These are phyloP conservation scores for Conticribra guillardii DNA, from an alignment of 108 stramenopile species.

Conservation along the genomic window DNA sequence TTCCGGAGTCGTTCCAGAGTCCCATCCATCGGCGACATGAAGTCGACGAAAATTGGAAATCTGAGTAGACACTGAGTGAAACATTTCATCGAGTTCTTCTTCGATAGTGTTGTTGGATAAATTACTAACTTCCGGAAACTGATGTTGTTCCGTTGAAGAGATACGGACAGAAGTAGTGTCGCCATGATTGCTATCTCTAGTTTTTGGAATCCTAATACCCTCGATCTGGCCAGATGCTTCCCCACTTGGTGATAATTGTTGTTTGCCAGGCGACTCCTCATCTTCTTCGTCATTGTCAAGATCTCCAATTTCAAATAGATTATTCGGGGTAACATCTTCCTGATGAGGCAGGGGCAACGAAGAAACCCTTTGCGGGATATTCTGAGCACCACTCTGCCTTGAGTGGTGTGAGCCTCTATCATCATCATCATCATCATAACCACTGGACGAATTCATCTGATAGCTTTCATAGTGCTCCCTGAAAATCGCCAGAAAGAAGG, in stretches of 20 bases:
- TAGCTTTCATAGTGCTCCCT: slow-evolving; percentile 24
- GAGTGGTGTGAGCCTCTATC: too few species aligned
- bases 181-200: too few species aligned
- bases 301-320: slow-evolving; percentile 25
- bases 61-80: slow-evolving; percentile 50
- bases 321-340: slow-evolving; percentile 3
- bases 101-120: neutral
- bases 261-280: neutral
- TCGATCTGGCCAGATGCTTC: slow-evolving; percentile 7
- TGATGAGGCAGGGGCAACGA: too few species aligned
- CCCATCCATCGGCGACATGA: slow-evolving; percentile 77
- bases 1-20: slow-evolving; percentile 78
- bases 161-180: neutral
- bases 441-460: neutral
- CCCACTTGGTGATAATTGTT: slow-evolving; percentile 10
- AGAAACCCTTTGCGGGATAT: too few species aligned
- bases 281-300: slow-evolving; percentile 6
- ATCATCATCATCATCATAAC: neutral
- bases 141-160: slow-evolving; percentile 1
- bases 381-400: too few species aligned
- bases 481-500: slow-evolving; percentile 8
- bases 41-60: slow-evolving; percentile 60
- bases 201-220: neutral
- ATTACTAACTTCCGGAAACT: neutral
- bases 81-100: slow-evolving; percentile 12